These are phyloP conservation scores for Mixia osmundae DNA, from an alignment of 1,284 basidiomycete species.

Conservation along the genomic window DNA sequence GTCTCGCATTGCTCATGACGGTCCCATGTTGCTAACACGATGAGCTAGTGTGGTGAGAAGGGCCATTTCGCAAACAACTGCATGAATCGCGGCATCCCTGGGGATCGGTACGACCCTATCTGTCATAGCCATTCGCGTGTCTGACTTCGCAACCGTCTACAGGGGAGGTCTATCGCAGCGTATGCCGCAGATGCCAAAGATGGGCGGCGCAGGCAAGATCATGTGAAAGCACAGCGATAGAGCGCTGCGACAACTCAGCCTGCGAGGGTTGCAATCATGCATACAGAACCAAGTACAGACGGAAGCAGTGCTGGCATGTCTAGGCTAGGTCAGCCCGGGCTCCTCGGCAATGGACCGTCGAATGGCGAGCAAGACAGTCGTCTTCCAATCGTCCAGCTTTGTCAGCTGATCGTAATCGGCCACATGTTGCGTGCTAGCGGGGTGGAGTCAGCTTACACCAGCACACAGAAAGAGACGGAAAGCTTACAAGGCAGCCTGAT, in stretches of 20 bases:
- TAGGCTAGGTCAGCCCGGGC: not conserved
- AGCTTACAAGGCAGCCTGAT: conserved; percentile 38
- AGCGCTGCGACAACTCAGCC: too few species aligned
- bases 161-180: too few species aligned
- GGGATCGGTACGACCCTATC: too few species aligned
- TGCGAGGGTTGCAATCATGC: too few species aligned
- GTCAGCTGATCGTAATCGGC: conserved; percentile 67
- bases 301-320: too few species aligned
- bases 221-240: too few species aligned
- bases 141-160: too few species aligned
- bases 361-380: conserved; percentile 58
- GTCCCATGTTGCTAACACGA: not conserved
- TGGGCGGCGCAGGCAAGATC: too few species aligned
- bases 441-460: not conserved
- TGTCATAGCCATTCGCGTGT: too few species aligned
- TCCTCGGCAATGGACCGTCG: conserved; percentile 52
- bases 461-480: not conserved
- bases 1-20: conserved; percentile 6
- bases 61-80: conserved; percentile 92
- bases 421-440: conserved; percentile 26
- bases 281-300: too few species aligned
- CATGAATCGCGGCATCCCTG: too few species aligned
- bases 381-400: conserved; percentile 89
- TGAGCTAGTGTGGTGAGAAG: conserved; percentile 48
- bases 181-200: too few species aligned